Conservation (phyloP, 75 land plant species). For the Azolla pinnata region DNA sequence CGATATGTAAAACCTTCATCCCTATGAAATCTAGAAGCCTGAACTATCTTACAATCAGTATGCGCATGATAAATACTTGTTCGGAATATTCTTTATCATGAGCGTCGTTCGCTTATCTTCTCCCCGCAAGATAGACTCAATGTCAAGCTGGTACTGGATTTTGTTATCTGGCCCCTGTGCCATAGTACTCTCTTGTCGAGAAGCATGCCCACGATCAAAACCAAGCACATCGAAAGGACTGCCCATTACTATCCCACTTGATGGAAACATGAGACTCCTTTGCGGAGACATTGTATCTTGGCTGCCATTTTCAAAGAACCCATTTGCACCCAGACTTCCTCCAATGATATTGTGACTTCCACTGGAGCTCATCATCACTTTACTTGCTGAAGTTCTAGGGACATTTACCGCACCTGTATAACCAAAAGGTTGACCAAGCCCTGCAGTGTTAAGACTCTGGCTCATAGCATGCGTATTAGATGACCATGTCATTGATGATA, state of each 20-base stretch:
- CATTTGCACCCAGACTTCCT: slow-evolving; percentile 36
- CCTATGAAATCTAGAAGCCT: too few relatives aligned
- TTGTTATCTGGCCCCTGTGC: slow-evolving; percentile 71
- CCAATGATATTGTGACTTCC: slow-evolving; percentile 31
- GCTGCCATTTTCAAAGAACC: slow-evolving; percentile 39
- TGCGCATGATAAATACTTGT: slow-evolving; percentile 76
- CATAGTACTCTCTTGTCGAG: slow-evolving; percentile 53
- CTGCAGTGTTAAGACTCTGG: slow-evolving; percentile 24
- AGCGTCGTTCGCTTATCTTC: slow-evolving; percentile 90
- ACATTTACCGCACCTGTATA: too few relatives aligned
- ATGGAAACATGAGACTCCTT: slow-evolving; percentile 33
- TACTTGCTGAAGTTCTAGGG: too few relatives aligned
- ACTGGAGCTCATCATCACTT: slow-evolving; percentile 48
- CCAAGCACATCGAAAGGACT: background rate
- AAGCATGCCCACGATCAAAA: slow-evolving; percentile 43
- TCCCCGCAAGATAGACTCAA: slow-evolving; percentile 71
- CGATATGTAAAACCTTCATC: slow-evolving; percentile 2
- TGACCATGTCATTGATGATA: slow-evolving; percentile 40
- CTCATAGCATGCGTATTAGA: slow-evolving; percentile 27
- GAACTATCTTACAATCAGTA: too few relatives aligned
- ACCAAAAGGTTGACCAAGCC: slow-evolving; percentile 16
- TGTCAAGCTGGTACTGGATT: slow-evolving; percentile 86
- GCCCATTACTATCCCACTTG: slow-evolving; percentile 19
- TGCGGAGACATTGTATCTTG: slow-evolving; percentile 52
- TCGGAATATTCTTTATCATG: slow-evolving; percentile 98